Evolutionary conservation across 352 stramenopile genomes (phyloP), one percentile per base, ranked within the genome.

Genomic region (Phytophthora megakarya): DNA sequence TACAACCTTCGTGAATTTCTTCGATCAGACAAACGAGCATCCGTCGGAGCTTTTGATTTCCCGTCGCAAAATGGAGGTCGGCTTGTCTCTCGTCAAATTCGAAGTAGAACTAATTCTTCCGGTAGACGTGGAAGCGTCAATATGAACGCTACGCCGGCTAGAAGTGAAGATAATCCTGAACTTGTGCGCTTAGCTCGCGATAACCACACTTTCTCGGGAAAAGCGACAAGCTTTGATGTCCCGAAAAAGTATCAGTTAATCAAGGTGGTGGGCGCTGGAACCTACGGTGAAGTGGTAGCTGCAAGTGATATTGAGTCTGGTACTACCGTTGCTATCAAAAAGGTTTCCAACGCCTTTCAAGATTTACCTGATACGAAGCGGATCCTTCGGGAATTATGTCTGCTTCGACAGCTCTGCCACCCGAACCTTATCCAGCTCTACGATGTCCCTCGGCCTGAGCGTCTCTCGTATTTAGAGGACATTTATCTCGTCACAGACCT

Each of bases 401-500:
- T 98, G 28, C 73, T 98, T 28, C 76, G 88, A 4, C 86, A 96
- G 45, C 62, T 98, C 73, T 72, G 73, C 5, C 90, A 96, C 37
- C 84, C 95, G 12, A 97, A 98, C 47, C 78, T 99, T 50, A 97
- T 99, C 32, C 76, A 84, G 28, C 86, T 99, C 44, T 85, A 95
- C 39, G 95, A 98, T 68, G 87, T 98, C 43, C 86, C 97, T 65
- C 90, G 93, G 3, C 96, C 97, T 2, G 82, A 91, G 59, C 91
- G 93, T 26, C 76, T 98, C 15, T 90, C 92, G 58, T 96, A 98
- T 63, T 96, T 98, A 54, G 86, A 98, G 60, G 96, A 99, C 75
- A 96, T 99, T 33, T 99, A 99, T 60, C 89, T 99, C 15, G 93
- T 98, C 16, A 95, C 89, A 19, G 94, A 99, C 51, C 80, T 99